Conservation (phyloP, 306 rosid species). For the Vigna reflexopilosa region DNA sequence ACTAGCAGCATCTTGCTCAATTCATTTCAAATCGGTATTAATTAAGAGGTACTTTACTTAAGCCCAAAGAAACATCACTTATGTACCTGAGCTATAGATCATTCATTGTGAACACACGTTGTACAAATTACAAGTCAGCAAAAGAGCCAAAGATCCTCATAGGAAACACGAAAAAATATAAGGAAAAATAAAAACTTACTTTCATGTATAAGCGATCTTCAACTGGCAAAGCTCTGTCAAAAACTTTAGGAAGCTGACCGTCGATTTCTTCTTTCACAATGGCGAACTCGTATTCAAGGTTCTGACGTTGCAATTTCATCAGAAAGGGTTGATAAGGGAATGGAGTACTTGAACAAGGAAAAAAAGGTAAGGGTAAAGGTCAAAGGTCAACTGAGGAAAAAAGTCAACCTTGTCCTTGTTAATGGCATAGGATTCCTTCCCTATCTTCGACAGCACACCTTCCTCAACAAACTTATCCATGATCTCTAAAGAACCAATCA, state of each 20-base stretch:
- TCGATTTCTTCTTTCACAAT: conserved; percentile 77
- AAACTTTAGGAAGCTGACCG: conserved; percentile 48
- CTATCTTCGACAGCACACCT: conserved; percentile 66
- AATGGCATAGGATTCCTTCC: conserved; percentile 68
- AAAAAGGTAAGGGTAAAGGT: conserved; percentile 1
- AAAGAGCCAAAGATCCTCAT: conserved; percentile 15
- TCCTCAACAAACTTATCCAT: conserved; percentile 75
- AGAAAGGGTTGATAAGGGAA: neutral
- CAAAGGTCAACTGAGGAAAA: conserved; percentile 25
- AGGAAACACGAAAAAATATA: neutral
- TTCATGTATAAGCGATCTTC: conserved; percentile 78
- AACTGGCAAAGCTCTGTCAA: conserved; percentile 49
- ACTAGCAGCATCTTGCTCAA: conserved; percentile 2
- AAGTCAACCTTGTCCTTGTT: conserved; percentile 68
- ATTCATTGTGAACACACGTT: conserved; percentile 18
- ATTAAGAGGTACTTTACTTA: conserved; percentile 4
- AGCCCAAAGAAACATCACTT: conserved; percentile 16
- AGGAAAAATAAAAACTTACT: conserved; percentile 52
- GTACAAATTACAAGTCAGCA: neutral
- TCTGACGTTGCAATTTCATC: conserved; percentile 53
- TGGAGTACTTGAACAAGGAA: conserved; percentile 24
- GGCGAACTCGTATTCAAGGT: conserved; percentile 68
- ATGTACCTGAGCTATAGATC: conserved; percentile 18
- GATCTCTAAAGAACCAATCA: conserved; percentile 63
- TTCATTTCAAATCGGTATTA: conserved; percentile 21